phyloP scores from a whole-genome alignment of 1,284 basidiomycete genomes.

The Earliella scabrosa region DNA sequence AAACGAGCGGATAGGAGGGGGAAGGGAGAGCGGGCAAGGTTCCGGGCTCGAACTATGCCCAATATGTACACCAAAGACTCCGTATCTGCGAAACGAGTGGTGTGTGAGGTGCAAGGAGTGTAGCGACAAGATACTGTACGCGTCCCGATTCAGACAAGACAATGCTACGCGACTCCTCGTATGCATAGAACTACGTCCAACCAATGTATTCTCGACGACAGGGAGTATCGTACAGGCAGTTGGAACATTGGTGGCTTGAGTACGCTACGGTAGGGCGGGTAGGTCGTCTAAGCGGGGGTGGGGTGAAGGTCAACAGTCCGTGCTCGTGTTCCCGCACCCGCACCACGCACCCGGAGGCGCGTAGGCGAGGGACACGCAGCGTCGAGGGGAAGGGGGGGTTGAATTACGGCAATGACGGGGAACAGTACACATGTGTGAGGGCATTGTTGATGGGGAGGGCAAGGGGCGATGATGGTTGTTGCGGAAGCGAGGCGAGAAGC shows the following conservation, averaged over 20 bases:
- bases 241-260: conserved; percentile 28
- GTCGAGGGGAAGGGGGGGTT: background rate
- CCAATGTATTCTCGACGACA: conserved; percentile 32
- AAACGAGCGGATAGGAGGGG: conserved; percentile 13
- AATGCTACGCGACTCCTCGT: background rate
- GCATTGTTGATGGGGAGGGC: conserved; percentile 8
- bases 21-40: background rate
- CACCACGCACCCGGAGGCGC: background rate
- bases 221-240: conserved; percentile 29
- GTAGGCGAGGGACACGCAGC: conserved; percentile 8
- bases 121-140: conserved; percentile 7
- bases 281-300: conserved; percentile 26
- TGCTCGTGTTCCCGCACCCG: conserved; percentile 12
- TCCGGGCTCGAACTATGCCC: conserved; percentile 12
- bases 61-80: conserved; percentile 1
- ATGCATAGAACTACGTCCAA: conserved; percentile 29
- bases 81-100: conserved; percentile 5
- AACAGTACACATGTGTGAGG: conserved; percentile 9
- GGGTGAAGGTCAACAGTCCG: conserved; percentile 27
- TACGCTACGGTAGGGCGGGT: conserved; percentile 30
- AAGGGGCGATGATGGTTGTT: background rate
- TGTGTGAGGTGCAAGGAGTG: background rate
- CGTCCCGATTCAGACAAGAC: conserved; percentile 22
- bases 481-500: conserved; percentile 1
- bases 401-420: conserved; percentile 17